phyloP scores from a whole-genome alignment of 2,329 filamentous ascomycete genomes.

The Neonectria hederae region DNA sequence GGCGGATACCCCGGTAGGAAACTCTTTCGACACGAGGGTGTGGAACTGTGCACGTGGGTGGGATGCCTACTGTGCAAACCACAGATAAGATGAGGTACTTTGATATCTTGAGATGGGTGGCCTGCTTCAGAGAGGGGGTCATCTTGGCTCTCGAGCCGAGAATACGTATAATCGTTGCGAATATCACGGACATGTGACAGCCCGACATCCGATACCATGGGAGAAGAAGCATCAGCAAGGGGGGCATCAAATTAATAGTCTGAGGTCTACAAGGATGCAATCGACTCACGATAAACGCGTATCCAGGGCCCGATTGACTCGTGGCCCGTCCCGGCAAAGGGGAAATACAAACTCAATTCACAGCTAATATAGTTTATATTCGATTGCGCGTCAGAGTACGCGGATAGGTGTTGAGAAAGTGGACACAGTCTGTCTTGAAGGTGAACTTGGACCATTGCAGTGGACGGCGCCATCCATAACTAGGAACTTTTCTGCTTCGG shows the following conservation, averaged over 20 bases:
- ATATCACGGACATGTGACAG: not conserved
- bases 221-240: not conserved
- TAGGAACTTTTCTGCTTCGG: not conserved
- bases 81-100: constrained; percentile 11
- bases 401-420: not conserved
- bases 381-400: constrained; percentile 17
- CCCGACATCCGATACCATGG: not conserved
- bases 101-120: not conserved
- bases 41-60: not conserved
- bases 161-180: not conserved
- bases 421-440: not conserved
- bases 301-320: constrained; percentile 8
- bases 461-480: not conserved
- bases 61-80: not conserved
- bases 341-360: too few species aligned
- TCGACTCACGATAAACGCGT: constrained; percentile 19
- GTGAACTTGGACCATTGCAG: not conserved
- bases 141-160: too few species aligned
- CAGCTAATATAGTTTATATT: not conserved
- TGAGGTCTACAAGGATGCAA: not conserved
- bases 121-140: too few species aligned
- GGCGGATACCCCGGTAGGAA: constrained; percentile 4
- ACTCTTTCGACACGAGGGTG: not conserved
- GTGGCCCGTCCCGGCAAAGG: not conserved
- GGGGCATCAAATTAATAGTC: not conserved